Percentiles rank a stretch among this genome's conserved stretches.
These are phyloP conservation scores for Cytospora schulzeri DNA, from an alignment of 2,329 filamentous ascomycete genomes.

Conservation along the genomic window DNA sequence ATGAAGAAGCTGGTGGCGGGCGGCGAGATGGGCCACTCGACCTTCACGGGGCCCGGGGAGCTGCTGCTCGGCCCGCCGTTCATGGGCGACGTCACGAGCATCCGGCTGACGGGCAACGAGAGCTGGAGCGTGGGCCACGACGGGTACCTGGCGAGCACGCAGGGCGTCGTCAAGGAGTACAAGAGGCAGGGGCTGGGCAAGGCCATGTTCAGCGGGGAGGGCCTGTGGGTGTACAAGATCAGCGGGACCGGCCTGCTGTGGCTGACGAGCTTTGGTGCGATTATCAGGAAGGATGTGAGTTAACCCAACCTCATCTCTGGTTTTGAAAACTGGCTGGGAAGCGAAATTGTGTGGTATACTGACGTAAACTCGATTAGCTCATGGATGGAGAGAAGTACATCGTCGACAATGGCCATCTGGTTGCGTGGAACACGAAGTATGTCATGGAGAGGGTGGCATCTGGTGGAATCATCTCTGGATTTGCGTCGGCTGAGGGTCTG, in stretches of 20 bases:
- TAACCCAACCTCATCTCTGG: background rate
- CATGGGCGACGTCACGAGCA: conserved; percentile 37
- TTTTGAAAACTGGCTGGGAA: conserved; percentile 24
- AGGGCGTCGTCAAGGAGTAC: conserved; percentile 85
- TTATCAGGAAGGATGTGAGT: conserved; percentile 89
- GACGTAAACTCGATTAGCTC: conserved; percentile 43
- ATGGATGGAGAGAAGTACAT: conserved; percentile 81
- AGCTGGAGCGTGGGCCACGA: conserved; percentile 87
- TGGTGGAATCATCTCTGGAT: conserved; percentile 87
- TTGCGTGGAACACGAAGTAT: conserved; percentile 97
- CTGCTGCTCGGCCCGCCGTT: conserved; percentile 62
- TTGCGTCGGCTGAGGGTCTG: conserved; percentile 81
- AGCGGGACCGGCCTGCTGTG: conserved; percentile 80
- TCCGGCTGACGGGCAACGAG: conserved; percentile 71
- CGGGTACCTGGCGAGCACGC: conserved; percentile 81
- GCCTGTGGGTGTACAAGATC: conserved; percentile 87
- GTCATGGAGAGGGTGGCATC: conserved; percentile 86
- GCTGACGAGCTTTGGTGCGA: conserved; percentile 92
- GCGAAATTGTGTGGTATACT: background rate
- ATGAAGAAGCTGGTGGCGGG: conserved; percentile 89
- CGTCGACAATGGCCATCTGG: conserved; percentile 88
- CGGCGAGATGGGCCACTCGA: conserved; percentile 76
- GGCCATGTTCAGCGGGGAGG: conserved; percentile 92
- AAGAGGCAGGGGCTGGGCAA: conserved; percentile 86
- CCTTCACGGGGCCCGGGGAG: conserved; percentile 88